Percentiles rank a stretch among this genome's conserved stretches.
These are phyloP conservation scores for Poterioochromonas sp. DNA, from an alignment of 352 stramenopile species.

Conservation along the genomic window DNA sequence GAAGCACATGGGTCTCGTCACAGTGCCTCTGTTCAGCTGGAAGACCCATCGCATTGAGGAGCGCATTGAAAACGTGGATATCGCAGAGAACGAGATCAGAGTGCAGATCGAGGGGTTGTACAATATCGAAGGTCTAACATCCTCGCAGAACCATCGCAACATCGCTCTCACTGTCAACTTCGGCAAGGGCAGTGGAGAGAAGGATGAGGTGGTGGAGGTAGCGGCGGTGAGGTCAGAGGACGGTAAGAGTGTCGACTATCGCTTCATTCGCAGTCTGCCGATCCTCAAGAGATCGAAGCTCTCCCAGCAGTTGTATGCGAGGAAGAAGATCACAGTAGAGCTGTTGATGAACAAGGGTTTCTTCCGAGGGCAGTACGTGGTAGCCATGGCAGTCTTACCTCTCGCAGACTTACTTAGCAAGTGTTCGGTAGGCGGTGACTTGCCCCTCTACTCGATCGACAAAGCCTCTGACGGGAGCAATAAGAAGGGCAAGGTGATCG, in stretches of 20 bases:
- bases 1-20: not conserved
- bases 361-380: not conserved
- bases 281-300: not conserved
- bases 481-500: constrained; percentile 8
- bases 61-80: not conserved
- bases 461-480: not conserved
- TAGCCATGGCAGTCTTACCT: not conserved
- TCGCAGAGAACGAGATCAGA: not conserved
- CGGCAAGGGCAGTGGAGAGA: not conserved
- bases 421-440: not conserved
- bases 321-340: not conserved
- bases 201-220: too few species aligned
- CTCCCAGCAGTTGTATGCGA: not conserved
- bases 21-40: not conserved
- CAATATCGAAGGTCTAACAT: not conserved
- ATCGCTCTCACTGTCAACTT: not conserved
- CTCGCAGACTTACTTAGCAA: not conserved
- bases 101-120: not conserved
- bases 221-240: too few species aligned
- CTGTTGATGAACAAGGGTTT: not conserved
- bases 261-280: not conserved
- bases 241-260: not conserved
- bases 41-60: not conserved
- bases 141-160: not conserved
- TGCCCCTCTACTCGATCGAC: not conserved